Evolutionary conservation across 441 rosid species (phyloP), one percentile per base, ranked within the genome.

Genomic region (Monsonia emarginata): DNA sequence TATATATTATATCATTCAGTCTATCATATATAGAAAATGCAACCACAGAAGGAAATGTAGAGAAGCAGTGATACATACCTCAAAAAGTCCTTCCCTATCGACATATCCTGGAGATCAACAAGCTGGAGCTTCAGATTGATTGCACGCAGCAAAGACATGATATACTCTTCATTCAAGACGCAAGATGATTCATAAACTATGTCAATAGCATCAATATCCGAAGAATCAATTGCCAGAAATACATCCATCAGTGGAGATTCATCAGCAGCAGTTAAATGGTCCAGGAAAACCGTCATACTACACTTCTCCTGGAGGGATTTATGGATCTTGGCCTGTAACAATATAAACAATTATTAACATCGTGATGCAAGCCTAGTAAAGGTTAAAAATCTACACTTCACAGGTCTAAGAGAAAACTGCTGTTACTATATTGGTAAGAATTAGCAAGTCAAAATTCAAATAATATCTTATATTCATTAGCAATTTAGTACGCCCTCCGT

Each of bases 191-290:
- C 72, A 27, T 74, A 61, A 70, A 75, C 24, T 27, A 82, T 24
- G 30, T 84, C 80, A 21, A 84, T 69, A 0, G 78, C 74, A 72
- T 74, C 80, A 58, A 78, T 66, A 28, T 65, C 80, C 42, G 74
- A 79, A 56, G 72, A 69, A 24, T 71, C 72, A 5, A 71, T 38
- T 26, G 68, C 75, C 63, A 28, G 67, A 63, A 84, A 74, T 38
- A 70, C 65, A 14, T 80, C 85, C 22, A 75, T 65, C 50, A 84
- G 60, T 5, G 81, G 79, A 32, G 46, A 28, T 52, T 82, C 59
- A 74, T 84, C 86, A 67, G 52, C 68, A 44, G 75, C 78, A 50
- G 66, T 74, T 24, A 84, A 78, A 59, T 77, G 78, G 61, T 84
- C 74, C 59, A 84, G 67, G 27, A 30, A 70, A 79, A 84, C 62